phyloP scores from a whole-genome alignment of 1,284 basidiomycete species.

The Lentinula novae-zelandiae region DNA sequence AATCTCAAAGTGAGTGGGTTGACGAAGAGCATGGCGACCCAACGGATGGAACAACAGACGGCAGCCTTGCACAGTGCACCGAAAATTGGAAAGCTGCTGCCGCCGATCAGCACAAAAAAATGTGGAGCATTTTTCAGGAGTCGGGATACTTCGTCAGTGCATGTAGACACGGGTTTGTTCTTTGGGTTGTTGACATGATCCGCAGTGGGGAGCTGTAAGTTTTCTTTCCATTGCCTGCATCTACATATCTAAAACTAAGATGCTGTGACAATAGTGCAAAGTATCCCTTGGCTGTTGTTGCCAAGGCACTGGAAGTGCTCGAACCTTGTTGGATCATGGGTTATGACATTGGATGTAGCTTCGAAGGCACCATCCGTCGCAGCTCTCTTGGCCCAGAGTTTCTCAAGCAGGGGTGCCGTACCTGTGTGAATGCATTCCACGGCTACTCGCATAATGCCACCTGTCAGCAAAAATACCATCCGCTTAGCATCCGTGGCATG shows the following conservation, averaged over 20 bases:
- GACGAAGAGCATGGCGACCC: slow-evolving; percentile 14
- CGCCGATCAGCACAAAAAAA: slow-evolving; percentile 9
- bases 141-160: slow-evolving; percentile 29
- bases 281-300: slow-evolving; percentile 29
- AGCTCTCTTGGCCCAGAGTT: slow-evolving; percentile 28
- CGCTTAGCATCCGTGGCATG: slow-evolving; percentile 23
- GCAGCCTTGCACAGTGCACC: no score
- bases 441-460: slow-evolving; percentile 24
- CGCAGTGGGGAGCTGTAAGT: slow-evolving; percentile 30
- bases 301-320: slow-evolving; percentile 17
- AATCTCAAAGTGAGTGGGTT: not conserved
- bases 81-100: no score
- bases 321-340: slow-evolving; percentile 20
- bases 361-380: slow-evolving; percentile 20
- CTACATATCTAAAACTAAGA: not conserved
- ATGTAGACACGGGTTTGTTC: slow-evolving; percentile 30
- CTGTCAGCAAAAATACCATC: slow-evolving; percentile 22
- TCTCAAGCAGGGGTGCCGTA: slow-evolving; percentile 16
- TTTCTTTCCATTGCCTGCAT: not conserved
- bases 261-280: slow-evolving; percentile 24
- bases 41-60: slow-evolving; percentile 23
- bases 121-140: slow-evolving; percentile 20
- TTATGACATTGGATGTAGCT: slow-evolving; percentile 34
- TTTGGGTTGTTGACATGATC: slow-evolving; percentile 32
- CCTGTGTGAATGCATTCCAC: slow-evolving; percentile 15